A percentile compares a stretch with the other conserved stretches of the same genome.
phyloP scores from a whole-genome alignment of 345 rosid species.

The Murraya koenigii region DNA sequence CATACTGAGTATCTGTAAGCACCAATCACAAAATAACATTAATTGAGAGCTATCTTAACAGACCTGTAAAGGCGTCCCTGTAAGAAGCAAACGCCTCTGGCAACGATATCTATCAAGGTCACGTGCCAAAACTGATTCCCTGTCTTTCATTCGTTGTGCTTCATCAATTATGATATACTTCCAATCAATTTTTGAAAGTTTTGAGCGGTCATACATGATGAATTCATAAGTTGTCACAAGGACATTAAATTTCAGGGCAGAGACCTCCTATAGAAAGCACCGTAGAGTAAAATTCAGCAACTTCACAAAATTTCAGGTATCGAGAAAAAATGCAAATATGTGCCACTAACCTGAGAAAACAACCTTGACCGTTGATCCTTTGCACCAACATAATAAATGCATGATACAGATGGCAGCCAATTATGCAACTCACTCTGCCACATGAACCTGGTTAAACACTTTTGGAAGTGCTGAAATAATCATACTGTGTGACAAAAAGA shows the following conservation, averaged over 20 bases:
- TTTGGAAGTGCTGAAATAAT: slow-evolving; percentile 14
- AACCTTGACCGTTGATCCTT: slow-evolving; percentile 94
- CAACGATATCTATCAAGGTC: slow-evolving; percentile 99
- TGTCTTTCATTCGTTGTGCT: slow-evolving; percentile 99
- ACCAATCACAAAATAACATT: not conserved
- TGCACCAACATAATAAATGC: slow-evolving; percentile 91
- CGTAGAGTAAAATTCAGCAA: slow-evolving; percentile 21
- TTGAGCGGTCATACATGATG: slow-evolving; percentile 97
- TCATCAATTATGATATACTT: slow-evolving; percentile 97
- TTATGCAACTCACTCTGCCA: slow-evolving; percentile 92
- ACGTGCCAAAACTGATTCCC: slow-evolving; percentile 99
- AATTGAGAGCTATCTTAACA: slow-evolving; percentile 28
- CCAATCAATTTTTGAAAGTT: slow-evolving; percentile 98
- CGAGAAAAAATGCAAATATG: not conserved
- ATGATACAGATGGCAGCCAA: slow-evolving; percentile 96
- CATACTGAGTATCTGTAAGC: not conserved
- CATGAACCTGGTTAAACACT: slow-evolving; percentile 19
- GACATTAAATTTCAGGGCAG: slow-evolving; percentile 94
- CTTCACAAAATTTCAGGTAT: slow-evolving; percentile 11
- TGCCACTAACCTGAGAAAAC: slow-evolving; percentile 78
- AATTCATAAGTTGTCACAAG: slow-evolving; percentile 98
- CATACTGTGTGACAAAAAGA: not conserved
- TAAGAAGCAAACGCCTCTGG: slow-evolving; percentile 97
- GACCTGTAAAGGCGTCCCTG: slow-evolving; percentile 99
- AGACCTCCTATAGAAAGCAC: slow-evolving; percentile 68